phyloP scores from a whole-genome alignment of 1,284 basidiomycete species.

The Cystobasidium sp. region DNA sequence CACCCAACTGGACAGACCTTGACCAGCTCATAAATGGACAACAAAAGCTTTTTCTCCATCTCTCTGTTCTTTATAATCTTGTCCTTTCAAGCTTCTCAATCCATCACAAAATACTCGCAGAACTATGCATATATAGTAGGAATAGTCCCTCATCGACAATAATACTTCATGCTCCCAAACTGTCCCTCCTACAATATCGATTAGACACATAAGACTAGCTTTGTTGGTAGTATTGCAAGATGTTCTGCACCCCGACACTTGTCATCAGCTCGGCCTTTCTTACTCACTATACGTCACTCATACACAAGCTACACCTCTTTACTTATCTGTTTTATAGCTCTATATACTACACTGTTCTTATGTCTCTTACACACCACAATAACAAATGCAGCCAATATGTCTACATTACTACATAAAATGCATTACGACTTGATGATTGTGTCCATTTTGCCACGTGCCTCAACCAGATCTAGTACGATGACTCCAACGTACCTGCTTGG shows the following conservation, averaged over 20 bases:
- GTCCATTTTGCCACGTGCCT: neutral
- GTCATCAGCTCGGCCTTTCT: neutral
- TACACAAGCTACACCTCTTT: neutral
- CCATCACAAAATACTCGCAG: too few species aligned
- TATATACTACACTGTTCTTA: neutral
- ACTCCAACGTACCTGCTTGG: too few species aligned
- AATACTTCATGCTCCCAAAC: too few species aligned
- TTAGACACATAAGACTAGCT: too few species aligned
- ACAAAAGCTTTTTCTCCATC: neutral
- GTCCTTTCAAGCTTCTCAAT: too few species aligned
- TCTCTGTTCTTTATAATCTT: neutral
- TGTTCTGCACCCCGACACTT: too few species aligned
- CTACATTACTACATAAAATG: neutral
- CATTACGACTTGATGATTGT: neutral
- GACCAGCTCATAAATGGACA: conserved; percentile 5
- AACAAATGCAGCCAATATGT: neutral
- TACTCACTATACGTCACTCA: neutral
- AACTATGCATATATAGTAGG: too few species aligned
- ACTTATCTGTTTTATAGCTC: neutral
- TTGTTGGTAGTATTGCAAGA: too few species aligned
- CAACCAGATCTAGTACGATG: too few species aligned
- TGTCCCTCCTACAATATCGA: too few species aligned
- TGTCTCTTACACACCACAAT: conserved; percentile 10
- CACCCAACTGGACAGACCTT: conserved; percentile 34
- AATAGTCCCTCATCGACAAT: too few species aligned